phyloP scores from a whole-genome alignment of 148 eudicot species.

The Nepenthes gracilis region DNA sequence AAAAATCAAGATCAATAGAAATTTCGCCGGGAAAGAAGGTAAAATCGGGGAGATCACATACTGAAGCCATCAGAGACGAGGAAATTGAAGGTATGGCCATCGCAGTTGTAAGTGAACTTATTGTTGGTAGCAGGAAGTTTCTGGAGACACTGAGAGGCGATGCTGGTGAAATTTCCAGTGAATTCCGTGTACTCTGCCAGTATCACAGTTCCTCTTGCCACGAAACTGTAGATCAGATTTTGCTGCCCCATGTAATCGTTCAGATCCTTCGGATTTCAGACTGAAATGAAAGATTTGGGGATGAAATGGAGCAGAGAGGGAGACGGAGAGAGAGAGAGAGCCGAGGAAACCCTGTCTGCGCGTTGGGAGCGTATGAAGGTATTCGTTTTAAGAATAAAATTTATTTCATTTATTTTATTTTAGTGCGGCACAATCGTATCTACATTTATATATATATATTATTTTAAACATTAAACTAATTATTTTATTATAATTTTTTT shows the following conservation, averaged over 20 bases:
- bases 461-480: too few relatives aligned
- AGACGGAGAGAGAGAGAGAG: neutral
- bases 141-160: constrained; percentile 43
- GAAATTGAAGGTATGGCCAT: constrained; percentile 42
- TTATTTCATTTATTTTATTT: too few relatives aligned
- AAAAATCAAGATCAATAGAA: neutral
- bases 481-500: too few relatives aligned
- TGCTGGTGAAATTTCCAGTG: constrained; percentile 31
- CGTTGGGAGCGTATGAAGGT: too few relatives aligned
- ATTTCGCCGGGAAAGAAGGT: neutral
- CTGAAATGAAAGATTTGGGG: neutral
- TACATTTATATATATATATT: too few relatives aligned
- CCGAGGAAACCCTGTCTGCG: neutral
- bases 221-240: constrained; percentile 40
- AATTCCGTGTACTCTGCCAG: constrained; percentile 42
- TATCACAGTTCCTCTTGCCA: constrained; percentile 32
- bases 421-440: too few relatives aligned
- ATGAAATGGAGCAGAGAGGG: neutral
- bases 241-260: constrained; percentile 27
- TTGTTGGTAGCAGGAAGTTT: constrained; percentile 43
- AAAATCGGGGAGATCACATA: constrained; percentile 1
- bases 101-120: constrained; percentile 44
- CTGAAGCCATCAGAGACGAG: constrained; percentile 48
- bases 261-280: constrained; percentile 8
- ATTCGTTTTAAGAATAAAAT: too few relatives aligned